Evolutionary conservation across 768 basidiomycete genomes (phyloP).

Genomic region (Glaciozyma martinii): DNA sequence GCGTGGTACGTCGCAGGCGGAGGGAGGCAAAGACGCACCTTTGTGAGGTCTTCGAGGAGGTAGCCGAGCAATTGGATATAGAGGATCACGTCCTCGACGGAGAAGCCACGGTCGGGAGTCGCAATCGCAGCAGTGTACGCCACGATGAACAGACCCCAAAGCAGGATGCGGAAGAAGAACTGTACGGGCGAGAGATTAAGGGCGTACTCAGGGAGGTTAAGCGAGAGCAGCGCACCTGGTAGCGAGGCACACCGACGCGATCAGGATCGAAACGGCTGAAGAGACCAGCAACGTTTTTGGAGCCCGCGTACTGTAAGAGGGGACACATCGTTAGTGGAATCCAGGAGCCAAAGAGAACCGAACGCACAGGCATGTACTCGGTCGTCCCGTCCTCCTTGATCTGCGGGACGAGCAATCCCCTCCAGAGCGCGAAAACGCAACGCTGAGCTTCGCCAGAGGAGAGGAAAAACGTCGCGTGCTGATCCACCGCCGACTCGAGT

Average conservation of each 20-base stretch:
- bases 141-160: conserved; percentile 35
- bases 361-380: conserved; percentile 22
- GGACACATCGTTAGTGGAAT: background rate
- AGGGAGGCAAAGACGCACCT: background rate
- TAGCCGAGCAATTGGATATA: conserved; percentile 33
- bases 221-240: conserved; percentile 24
- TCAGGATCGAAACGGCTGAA: conserved; percentile 15
- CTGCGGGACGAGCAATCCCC: conserved; percentile 30
- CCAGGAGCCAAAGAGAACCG: no score
- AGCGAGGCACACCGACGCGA: conserved; percentile 33
- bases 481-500: conserved; percentile 33
- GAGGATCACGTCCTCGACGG: conserved; percentile 28
- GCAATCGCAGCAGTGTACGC: conserved; percentile 34
- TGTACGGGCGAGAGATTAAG: background rate
- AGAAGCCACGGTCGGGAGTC: conserved; percentile 34
- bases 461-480: conserved; percentile 35
- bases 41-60: conserved; percentile 31
- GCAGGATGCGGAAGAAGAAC: conserved; percentile 32
- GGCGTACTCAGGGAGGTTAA: no score
- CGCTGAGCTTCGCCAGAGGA: conserved; percentile 32
- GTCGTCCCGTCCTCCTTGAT: conserved; percentile 9
- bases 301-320: conserved; percentile 23
- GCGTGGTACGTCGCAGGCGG: no score
- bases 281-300: conserved; percentile 12
- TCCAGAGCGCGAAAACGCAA: conserved; percentile 34